Evolutionary conservation across 1,139 yeast species (phyloP), one percentile per base, ranked within the genome.

Genomic region (Suhomyces terraborum): DNA sequence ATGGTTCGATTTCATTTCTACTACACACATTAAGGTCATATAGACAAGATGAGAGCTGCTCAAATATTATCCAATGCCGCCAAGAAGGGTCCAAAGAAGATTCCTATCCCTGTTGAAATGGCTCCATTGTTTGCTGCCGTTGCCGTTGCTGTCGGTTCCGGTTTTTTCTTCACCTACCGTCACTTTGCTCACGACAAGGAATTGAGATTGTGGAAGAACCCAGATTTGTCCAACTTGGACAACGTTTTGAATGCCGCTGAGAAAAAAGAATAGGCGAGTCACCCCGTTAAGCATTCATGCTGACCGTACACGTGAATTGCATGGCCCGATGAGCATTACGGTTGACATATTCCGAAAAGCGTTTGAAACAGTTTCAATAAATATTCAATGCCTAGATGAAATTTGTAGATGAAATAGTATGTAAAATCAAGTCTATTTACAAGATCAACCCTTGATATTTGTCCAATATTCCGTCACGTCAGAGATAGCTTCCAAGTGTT

Each of bases 401-500:
- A 18, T 6, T 12, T 28, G 29, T 23, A 24, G 35, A 18, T 12
- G n/a, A 10, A 4, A 7, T 10, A 24, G 14, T 19, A 5, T 30
- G 17, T 21, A 22, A 3, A n/a, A 14, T 14, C n/a, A 14, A 19
- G 34, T 34, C 26, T 34, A 12, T 34, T 26, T 14, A 34, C 30
- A 25, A 30, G 17, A 8, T 23, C 41, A 42, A 6, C 56, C 64
- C 39, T 56, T 57, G 32, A 75, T 69, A 51, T 73, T 77, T 73
- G 93, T 51, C 64, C 86, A 87, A 47, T 86, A 80, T 49, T 82
- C 88, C 7, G 88, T 80, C 24, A 91, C 86, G 53, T 91, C 97
- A 36, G 86, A 88, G 16, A 88, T 66, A 29, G 81, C 88, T 46
- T 88, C 95, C 40, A 91, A 67, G 42, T 73, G 71, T 20, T 64